Evolutionary conservation across 495 filamentous ascomycete genomes (phyloP), one percentile per base, ranked within the genome.

Genomic region (Parachaetomium inaequale): DNA sequence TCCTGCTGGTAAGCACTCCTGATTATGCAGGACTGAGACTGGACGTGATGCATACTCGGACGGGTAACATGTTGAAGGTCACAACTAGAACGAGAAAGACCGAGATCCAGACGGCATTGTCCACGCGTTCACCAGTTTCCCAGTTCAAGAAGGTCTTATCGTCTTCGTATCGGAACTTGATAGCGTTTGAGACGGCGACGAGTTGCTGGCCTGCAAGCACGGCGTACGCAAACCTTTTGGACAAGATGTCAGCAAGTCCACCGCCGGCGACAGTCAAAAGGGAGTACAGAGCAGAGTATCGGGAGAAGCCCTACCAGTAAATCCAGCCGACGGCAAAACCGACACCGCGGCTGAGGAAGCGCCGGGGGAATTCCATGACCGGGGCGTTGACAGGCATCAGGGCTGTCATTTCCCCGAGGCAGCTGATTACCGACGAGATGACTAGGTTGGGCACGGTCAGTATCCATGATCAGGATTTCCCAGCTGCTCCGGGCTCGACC

Each of bases 321-420:
- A 81, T 78, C 80, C 80, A 86, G 0, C 79, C 80, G n/a, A 77
- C 73, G 10, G 78, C 78, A 70, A 79, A 81, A 10, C 80, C 80
- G 47, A 82, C 71, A 21, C 76, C 75, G 50, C 72, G 67, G 58
- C 80, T 78, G 8, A 82, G 62, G 61, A 79, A 82, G 3, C 79
- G 72, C 7, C 78, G 70, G 5, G 79, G 72, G 65, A 81, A 82
- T 60, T 82, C 79, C 70, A 81, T 78, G 2, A 81, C 69, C 5
- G 79, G 75, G 25, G 77, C 79, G 58, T 77, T 79, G 42, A 82
- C 78, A 12, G 79, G 79, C 67, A 82, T 76, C 34, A 81, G 63
- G 10, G 79, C 77, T 15, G 78, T 81, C 79, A 82, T 82, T 55
- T 82, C 79, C n/a, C 78, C 78, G 15, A 82, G 63, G 47, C 75